Evolutionary conservation across 768 basidiomycete genomes (phyloP), one percentile per base, ranked within the genome.

Genomic region (Phlebiopsis flavidoalba): DNA sequence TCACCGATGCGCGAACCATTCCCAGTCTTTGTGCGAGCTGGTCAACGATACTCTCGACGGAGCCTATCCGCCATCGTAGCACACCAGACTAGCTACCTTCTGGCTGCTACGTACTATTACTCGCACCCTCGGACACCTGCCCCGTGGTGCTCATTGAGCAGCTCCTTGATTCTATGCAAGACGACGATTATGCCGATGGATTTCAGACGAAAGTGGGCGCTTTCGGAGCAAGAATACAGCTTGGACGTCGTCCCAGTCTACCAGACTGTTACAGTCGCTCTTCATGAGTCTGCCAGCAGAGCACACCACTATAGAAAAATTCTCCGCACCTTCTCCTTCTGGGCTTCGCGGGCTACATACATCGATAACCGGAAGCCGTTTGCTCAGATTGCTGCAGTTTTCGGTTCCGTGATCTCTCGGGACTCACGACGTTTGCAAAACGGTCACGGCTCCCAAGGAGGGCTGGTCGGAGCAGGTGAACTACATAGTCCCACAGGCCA

Each of bases 191-290:
- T 68, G 74, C 46, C 64, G 77, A 14, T 92, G 90, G 91, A 69
- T 91, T 33, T 76, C 80, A 19, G 90, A 93, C 70, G 82, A 85
- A 53, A 73, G 72, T 47, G 69, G 22, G 73, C 76, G 8, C 82
- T 87, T 71, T 74, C 75, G 12, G 74, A 74, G 33, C 79, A 81
- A 24, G 85, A 88, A 54, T 81, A 89, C 60, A 73, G 73, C 17
- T 76, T 83, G 63, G 86, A 89, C 69, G 85, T 88, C 59, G 68
- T 88, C 14, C 79, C 83, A 0, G 67, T 91, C 54, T 93, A 91
- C 65, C 79, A 88, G 67, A 83, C 80, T 12, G 72, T 80, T 37
- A 67, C 89, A 46, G 65, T 86, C 57, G 73, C 77, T 57, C 74
- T n/a, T 88, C 35, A 81, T 80, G 60, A 73, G 74, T 3, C 72